A percentile compares a stretch with the other conserved stretches of the same genome.
Conservation (phyloP, 768 basidiomycete genomes). For the Suillus placidus region DNA sequence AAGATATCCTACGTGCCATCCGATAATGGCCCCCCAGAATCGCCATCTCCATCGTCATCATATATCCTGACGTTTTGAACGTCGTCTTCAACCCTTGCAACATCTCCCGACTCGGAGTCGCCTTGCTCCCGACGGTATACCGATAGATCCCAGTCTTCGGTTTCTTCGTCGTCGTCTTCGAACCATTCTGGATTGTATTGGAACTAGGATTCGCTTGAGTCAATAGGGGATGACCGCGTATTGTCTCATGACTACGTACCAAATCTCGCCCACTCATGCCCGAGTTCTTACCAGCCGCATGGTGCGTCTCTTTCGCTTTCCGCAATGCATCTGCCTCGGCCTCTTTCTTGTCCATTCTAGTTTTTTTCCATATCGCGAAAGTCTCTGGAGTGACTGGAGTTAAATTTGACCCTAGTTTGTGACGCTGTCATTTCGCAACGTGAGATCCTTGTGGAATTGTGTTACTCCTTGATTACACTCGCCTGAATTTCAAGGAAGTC, state of each 20-base stretch:
- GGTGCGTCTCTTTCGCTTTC: constrained; percentile 81
- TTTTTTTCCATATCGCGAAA: constrained; percentile 96
- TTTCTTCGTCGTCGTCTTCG: constrained; percentile 65
- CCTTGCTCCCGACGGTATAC: constrained; percentile 49
- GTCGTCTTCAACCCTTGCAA: constrained; percentile 20
- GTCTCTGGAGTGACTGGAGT: constrained; percentile 93
- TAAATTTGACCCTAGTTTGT: constrained; percentile 87
- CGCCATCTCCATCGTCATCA: constrained; percentile 15
- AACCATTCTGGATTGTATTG: constrained; percentile 97
- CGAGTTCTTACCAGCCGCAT: constrained; percentile 82
- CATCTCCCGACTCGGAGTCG: constrained; percentile 44
- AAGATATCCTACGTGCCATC: constrained; percentile 6
- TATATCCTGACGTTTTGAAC: constrained; percentile 23
- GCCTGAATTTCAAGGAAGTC: constrained; percentile 99
- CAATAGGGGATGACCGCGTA: constrained; percentile 7
- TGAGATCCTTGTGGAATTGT: constrained; percentile 3
- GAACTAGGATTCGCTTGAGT: constrained; percentile 56
- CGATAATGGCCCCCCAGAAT: constrained; percentile 1
- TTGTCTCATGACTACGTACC: constrained; percentile 46
- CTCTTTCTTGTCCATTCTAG: constrained; percentile 90
- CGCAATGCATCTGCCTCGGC: constrained; percentile 82
- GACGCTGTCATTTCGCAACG: constrained; percentile 57
- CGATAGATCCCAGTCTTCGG: constrained; percentile 55
- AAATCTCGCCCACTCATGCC: constrained; percentile 97
- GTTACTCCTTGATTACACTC: constrained; percentile 20